phyloP scores from a whole-genome alignment of 768 basidiomycete genomes.

The Suillus sp. region DNA sequence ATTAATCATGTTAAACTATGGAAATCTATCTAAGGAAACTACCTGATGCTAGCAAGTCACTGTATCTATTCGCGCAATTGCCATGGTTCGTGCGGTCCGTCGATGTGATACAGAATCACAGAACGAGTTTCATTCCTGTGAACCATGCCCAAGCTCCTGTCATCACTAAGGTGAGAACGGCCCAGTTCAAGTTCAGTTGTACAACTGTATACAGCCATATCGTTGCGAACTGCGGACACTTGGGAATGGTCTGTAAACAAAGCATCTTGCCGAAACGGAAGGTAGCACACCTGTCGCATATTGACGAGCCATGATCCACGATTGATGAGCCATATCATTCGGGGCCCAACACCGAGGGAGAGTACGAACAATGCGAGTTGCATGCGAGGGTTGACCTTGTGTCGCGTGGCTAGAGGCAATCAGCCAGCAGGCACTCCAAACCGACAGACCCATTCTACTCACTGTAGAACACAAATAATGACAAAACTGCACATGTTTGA shows the following conservation, averaged over 20 bases:
- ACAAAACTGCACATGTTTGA: slow-evolving; percentile 52
- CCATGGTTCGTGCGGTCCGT: background rate
- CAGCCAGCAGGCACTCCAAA: slow-evolving; percentile 9
- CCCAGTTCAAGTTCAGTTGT: slow-evolving; percentile 66
- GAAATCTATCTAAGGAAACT: background rate
- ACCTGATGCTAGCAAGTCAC: background rate
- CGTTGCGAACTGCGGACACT: slow-evolving; percentile 80
- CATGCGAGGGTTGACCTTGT: slow-evolving; percentile 55
- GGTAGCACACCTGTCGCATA: slow-evolving; percentile 64
- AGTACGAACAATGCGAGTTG: slow-evolving; percentile 63
- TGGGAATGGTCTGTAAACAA: slow-evolving; percentile 10
- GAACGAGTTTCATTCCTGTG: slow-evolving; percentile 52
- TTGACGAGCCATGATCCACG: slow-evolving; percentile 68
- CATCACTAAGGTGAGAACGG: slow-evolving; percentile 53
- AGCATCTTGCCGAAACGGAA: background rate
- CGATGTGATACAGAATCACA: slow-evolving; percentile 21
- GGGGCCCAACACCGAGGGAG: slow-evolving; percentile 56
- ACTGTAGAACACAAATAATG: slow-evolving; percentile 79
- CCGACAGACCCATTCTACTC: slow-evolving; percentile 27
- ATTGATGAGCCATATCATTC: slow-evolving; percentile 74
- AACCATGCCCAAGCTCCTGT: slow-evolving; percentile 65
- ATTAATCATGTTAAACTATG: background rate
- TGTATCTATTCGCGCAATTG: background rate
- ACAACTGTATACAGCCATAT: slow-evolving; percentile 77
- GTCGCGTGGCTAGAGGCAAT: slow-evolving; percentile 49